Evolutionary conservation across 1,284 basidiomycete genomes (phyloP), one percentile per base, ranked within the genome.

Genomic region (Psilocybe mexicana): DNA sequence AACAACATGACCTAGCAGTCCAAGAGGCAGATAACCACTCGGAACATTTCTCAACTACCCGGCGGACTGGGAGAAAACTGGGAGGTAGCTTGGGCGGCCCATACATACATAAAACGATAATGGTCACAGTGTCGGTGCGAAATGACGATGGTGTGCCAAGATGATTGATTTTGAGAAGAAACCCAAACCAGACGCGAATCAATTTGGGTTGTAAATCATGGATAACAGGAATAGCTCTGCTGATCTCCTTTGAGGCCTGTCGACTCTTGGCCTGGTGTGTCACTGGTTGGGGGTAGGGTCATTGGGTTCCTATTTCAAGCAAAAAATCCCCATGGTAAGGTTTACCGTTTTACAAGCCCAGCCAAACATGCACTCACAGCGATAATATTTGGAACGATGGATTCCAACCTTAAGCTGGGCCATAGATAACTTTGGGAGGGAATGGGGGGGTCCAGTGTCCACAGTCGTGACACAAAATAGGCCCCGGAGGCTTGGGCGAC

Each of bases 371-470:
- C 42, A 25, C 44, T 46, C 44, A 46, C 44, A 35, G 18, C 30
- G 46, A 48, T 51, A 56, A 56, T 38, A 56, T 18, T 18, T 18
- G 18, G 55, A 30, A 49, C 43, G 49, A 23, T 33, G 30, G 30
- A 30, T 55, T 42, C 38, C 40, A 26, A 42, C n/a, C 45, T 44
- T 38, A 45, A 30, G 49, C 55, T 56, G 49, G 43, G 48, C 43
- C 47, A 45, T 45, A 48, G 48, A 49, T 56, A 56, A 51, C 55
- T 56, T 33, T 56, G 55, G 55, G 55, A 48, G 18, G 18, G 18
- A 1, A 1, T 18, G 18, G 18, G 18, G 18, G 18, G 18, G 18
- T 18, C 18, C 18, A 18, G 18, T 18, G 55, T 56, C 55, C 55
- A 56, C 36, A 56, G 42, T 38, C 18, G 18, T 18, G 18, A 18